Evolutionary conservation across 1,284 basidiomycete species (phyloP), one percentile per base, ranked within the genome.

Genomic region (Fomitiporia mediterranea): DNA sequence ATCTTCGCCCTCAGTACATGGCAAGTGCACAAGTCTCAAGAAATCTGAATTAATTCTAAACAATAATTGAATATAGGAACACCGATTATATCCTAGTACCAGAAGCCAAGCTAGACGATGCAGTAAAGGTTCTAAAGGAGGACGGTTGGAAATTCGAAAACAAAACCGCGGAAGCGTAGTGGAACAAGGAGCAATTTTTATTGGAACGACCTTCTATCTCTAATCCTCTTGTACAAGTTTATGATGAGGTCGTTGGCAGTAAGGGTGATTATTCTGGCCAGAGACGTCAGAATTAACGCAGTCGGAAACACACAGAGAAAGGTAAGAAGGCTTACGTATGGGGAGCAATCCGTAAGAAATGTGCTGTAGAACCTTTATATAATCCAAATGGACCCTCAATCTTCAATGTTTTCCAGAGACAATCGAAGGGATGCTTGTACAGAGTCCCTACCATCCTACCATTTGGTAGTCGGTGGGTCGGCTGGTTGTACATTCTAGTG

Each of bases 401-500:
- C 68, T 89, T 89, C 62, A 92, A 81, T 0, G 95, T 99, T 75
- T 98, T 96, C 89, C 91, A 97, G 50, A 99, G 76, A 71, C 95
- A 98, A 67, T 98, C 94, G 64, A 98, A 84, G 1, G 95, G 95
- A 68, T 91, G 95, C 69, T 81, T 87, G 74, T 97, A 98, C 9
- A 97, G 74, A 2, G 84, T 74, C 4, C 94, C 94, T 57, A 84
- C 78, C 39, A 83, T 72, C 64, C 78, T 84, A 34, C 94, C 94
- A 57, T 90, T 80, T 2, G 89, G 83, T 52, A 86, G 78, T 39
- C 72, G 76, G 61, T 78, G 74, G 2, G 91, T 94, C 23, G 91
- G 90, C 77, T 96, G 95, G 68, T 98, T 98, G 72, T 98, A 99
- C 83, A 98, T 89, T 58, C 96, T 80, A 6, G 96, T 98, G 52